These are phyloP conservation scores for Verticillium dahliae DNA, from an alignment of 2,329 filamentous ascomycete genomes.

Conservation along the genomic window DNA sequence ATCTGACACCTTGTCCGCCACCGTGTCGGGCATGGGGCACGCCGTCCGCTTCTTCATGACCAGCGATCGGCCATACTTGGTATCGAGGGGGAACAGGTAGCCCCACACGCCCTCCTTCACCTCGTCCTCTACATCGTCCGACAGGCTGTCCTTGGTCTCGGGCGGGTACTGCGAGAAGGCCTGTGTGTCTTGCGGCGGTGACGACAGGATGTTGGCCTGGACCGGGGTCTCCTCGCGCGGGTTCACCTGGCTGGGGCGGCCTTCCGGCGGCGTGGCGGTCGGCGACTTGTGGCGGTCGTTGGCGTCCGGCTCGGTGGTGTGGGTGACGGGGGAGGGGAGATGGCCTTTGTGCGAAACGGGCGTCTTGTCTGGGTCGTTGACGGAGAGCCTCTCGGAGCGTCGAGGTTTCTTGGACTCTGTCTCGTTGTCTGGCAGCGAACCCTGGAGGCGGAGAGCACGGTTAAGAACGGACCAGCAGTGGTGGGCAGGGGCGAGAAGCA, in stretches of 20 bases:
- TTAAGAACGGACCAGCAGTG: slow-evolving; percentile 12
- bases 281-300: slow-evolving; percentile 56
- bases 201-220: slow-evolving; percentile 29
- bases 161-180: slow-evolving; percentile 65
- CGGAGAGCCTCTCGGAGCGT: slow-evolving; percentile 63
- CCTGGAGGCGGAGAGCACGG: slow-evolving; percentile 37
- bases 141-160: slow-evolving; percentile 63
- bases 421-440: slow-evolving; percentile 56
- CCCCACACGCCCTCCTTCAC: slow-evolving; percentile 86
- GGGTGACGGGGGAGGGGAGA: slow-evolving; percentile 75
- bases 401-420: slow-evolving; percentile 77
- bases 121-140: slow-evolving; percentile 81
- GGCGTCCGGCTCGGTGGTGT: slow-evolving; percentile 39
- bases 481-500: slow-evolving; percentile 13
- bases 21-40: slow-evolving; percentile 54
- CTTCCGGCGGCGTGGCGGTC: slow-evolving; percentile 63
- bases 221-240: slow-evolving; percentile 42
- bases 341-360: slow-evolving; percentile 58
- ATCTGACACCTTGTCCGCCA: slow-evolving; percentile 30
- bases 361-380: slow-evolving; percentile 43
- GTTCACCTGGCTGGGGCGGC: slow-evolving; percentile 46
- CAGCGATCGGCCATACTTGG: slow-evolving; percentile 57
- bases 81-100: slow-evolving; percentile 78
- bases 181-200: slow-evolving; percentile 58
- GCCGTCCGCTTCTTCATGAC: slow-evolving; percentile 69